Evolutionary conservation across 768 basidiomycete species (phyloP), one percentile per base, ranked within the genome.

Genomic region (Rhizopogon sp.): DNA sequence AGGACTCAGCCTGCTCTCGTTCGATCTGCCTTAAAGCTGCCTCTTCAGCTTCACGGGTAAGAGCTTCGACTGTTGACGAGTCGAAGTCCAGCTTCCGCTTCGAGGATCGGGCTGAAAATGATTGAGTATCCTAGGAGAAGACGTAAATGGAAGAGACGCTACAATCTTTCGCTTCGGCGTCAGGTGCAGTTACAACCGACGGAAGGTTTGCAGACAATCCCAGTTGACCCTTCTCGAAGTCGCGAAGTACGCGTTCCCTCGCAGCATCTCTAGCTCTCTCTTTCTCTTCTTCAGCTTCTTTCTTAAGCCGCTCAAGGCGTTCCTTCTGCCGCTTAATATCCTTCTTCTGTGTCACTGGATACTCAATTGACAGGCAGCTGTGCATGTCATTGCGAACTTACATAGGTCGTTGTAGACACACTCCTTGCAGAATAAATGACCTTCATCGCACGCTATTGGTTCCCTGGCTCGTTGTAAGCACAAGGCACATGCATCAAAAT

Each of bases 361-460:
- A 57, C n/a, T 45, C 46, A 33, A 41, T 50, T 66, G 10, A 63
- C 54, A 41, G 52, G 50, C 44, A 14, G 13, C 33, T 45, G 40
- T 54, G 50, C 53, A 41, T 35, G 53, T 7, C 39, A n/a, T 35
- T 50, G 44, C 29, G 20, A 52, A 74, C 87, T 67, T 73, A 90
- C 89, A 68, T 29, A 96, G 81, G 65, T 95, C 91, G 1, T 87
- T 83, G 56, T 94, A 84, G 25, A 88, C 87, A 63, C 97, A 98
- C 72, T 98, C 96, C 66, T 89, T 92, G 79, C 97, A 99, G 69
- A 93, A 98, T 22, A 98, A 61, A 70, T 98, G 97, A 0, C 97
- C 97, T 50, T 90, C 81, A 20, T 73, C 62, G 64, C 97, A 98
- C 10, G 87, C 81, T 35, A 95, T 75, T 0, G 96, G 93, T 50